phyloP scores from a whole-genome alignment of 768 basidiomycete genomes.

The Mycena vulgaris region DNA sequence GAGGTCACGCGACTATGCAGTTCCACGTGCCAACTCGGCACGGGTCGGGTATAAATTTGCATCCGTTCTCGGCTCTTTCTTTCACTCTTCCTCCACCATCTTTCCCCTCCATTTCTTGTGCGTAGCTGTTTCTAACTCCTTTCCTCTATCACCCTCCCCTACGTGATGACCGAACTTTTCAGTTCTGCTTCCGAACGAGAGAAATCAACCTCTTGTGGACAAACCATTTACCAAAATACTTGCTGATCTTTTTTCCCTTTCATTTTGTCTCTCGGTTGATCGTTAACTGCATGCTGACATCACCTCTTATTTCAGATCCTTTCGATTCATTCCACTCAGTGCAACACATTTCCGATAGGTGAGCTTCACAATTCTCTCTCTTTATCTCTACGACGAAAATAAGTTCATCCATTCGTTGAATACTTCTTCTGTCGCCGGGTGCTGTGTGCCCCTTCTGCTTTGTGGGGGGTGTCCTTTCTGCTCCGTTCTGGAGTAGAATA shows the following conservation, averaged over 20 bases:
- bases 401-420: constrained; percentile 93
- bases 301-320: constrained; percentile 25
- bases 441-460: constrained; percentile 53
- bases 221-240: constrained; percentile 61
- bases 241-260: constrained; percentile 61
- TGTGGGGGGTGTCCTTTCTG: constrained; percentile 52
- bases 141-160: constrained; percentile 24
- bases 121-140: constrained; percentile 28
- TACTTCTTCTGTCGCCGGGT: constrained; percentile 54
- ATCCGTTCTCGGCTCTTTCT: not conserved
- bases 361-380: not conserved
- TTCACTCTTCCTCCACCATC: not conserved
- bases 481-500: constrained; percentile 65
- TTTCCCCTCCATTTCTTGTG: not conserved
- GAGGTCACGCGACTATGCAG: constrained; percentile 1
- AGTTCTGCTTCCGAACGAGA: constrained; percentile 92
- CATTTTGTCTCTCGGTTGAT: constrained; percentile 3
- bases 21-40: not conserved
- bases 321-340: constrained; percentile 7
- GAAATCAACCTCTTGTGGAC: constrained; percentile 81
- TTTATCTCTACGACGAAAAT: constrained; percentile 69
- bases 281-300: constrained; percentile 41
- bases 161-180: constrained; percentile 68
- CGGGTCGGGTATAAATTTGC: not conserved
- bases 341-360: not conserved